Base-by-base conservation (phyloP, 257 asterid genomes). In the Salvia rosmarinus region DNA sequence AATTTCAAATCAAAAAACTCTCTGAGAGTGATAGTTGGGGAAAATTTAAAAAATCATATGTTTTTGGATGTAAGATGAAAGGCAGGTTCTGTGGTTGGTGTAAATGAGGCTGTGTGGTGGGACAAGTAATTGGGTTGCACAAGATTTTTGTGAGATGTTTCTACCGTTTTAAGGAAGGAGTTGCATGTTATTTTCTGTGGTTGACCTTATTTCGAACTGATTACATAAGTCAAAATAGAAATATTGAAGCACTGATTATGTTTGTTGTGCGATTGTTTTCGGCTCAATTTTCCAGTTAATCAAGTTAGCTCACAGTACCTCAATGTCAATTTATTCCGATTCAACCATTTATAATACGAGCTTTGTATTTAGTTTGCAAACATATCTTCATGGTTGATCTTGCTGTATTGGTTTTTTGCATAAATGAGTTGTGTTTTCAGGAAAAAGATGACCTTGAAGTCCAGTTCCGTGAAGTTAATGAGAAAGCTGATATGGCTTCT, bases 401-500 rank as follows among this genome's bases (percentile, higher is more conserved):
- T 63, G 34, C 39, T 72, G 28, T 61, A 47, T 30, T 46, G 43
- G 65, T 67, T 72, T n/a, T n/a, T n/a, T n/a, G n/a, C n/a, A n/a
- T n/a, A n/a, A n/a, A n/a, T n/a, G n/a, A n/a, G n/a, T n/a, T n/a
- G n/a, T n/a, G n/a, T n/a, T 71, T 82, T 69, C 82, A 93, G 98
- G 99, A 94, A 84, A 91, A 94, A 83, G 97, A 94, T 67, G 98
- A 94, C 77, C 79, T 94, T 54, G 96, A 94, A 82, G 89, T 82
- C 78, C 91, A 91, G 85, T 84, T 89, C 70, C 87, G 83, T 67
- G 98, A 86, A 75, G 87, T 80, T 74, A 89, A 80, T 63, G 96
- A 86, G 86, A 94, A 89, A 84, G 92, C 96, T 56, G 96, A 94
- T 56, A 84, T 40, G 7, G 77, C 88, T 30, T 85, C 96, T 76